Evolutionary conservation across 23 red algal species (phyloP).

Genomic region (Chondrus crispus): DNA sequence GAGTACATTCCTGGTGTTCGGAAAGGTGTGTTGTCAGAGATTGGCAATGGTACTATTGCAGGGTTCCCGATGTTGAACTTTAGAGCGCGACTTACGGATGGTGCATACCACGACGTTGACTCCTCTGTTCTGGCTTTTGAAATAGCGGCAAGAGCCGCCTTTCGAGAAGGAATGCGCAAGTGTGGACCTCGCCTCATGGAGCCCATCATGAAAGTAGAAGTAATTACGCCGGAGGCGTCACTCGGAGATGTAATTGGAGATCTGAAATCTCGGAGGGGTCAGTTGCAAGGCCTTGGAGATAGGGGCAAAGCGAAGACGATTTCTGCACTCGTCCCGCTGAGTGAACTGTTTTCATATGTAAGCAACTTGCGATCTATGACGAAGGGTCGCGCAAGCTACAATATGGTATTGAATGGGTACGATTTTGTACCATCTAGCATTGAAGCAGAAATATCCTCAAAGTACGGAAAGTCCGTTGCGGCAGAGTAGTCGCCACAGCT

Average conservation of each 20-base stretch:
- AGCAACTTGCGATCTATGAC: conserved; percentile 85
- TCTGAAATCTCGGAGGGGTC: conserved; percentile 90
- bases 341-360: conserved; percentile 97
- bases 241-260: conserved; percentile 96
- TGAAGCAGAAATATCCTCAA: conserved; percentile 72
- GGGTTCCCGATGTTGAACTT: conserved; percentile 93
- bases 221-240: conserved; percentile 86
- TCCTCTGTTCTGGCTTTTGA: conserved; percentile 99
- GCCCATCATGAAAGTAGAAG: conserved; percentile 98
- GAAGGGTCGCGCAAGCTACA: conserved; percentile 94
- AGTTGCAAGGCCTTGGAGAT: conserved; percentile 79
- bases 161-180: conserved; percentile 86
- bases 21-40: conserved; percentile 83
- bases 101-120: conserved; percentile 98
- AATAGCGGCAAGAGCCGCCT: conserved; percentile 90
- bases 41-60: conserved; percentile 83
- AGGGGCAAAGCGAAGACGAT: conserved; percentile 86
- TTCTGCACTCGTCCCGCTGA: conserved; percentile 84
- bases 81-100: conserved; percentile 77
- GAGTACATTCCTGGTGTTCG: conserved; percentile 94
- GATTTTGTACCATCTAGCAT: conserved; percentile 88
- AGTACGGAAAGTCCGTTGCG: conserved; percentile 51
- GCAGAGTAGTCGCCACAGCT: conserved; percentile 42
- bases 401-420: conserved; percentile 89
- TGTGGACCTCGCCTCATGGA: conserved; percentile 89